Evolutionary conservation across 352 stramenopile species (phyloP), one percentile per base, ranked within the genome.

Genomic region (Pythium dissimile): DNA sequence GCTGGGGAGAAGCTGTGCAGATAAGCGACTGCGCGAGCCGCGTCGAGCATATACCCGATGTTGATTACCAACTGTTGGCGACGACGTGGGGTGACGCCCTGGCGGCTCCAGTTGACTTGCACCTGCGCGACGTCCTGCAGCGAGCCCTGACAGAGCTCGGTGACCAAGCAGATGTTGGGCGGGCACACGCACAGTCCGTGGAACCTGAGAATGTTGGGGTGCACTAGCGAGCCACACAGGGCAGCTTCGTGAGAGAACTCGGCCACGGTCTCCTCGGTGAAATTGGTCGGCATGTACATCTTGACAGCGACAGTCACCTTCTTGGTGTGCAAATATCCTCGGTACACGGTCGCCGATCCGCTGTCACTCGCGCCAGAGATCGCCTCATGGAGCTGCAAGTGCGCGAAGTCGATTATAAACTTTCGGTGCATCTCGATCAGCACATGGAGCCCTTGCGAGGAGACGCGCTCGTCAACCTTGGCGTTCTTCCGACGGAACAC

Each of bases 401-500:
- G 66, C 5, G 72, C 72, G 54, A 89, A 92, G 53, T 92, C 78
- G 16, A 92, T 80, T 26, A 87, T 79, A 26, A 77, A 71, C 47
- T 81, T 77, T n/a, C 71, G 73, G 34, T 87, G 65, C 67, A 84
- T 80, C 46, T 88, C 69, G 34, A 82, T 75, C 8, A 89, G 61
- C 42, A 87, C 65, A 44, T 84, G 71, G 28, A 5, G 73, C 63
- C 59, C 59, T 58, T 69, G 23, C 5, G 63, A 46, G 10, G 63
- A 71, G 34, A 71, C 30, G 31, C 55, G 55, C 37, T 63, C 55
- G 26, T 56, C 46, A 3, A 61, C 28, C 1, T 20, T 13, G 9
- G 32, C 46, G 46, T 53, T 44, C 10, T 45, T 45, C 30, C 49
- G 37, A 18, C 39, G 45, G 30, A 84, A 83, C 1, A 79, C 28